Evolutionary conservation across 2,329 filamentous ascomycete genomes (phyloP).

Genomic region (Colletotrichum lentis): DNA sequence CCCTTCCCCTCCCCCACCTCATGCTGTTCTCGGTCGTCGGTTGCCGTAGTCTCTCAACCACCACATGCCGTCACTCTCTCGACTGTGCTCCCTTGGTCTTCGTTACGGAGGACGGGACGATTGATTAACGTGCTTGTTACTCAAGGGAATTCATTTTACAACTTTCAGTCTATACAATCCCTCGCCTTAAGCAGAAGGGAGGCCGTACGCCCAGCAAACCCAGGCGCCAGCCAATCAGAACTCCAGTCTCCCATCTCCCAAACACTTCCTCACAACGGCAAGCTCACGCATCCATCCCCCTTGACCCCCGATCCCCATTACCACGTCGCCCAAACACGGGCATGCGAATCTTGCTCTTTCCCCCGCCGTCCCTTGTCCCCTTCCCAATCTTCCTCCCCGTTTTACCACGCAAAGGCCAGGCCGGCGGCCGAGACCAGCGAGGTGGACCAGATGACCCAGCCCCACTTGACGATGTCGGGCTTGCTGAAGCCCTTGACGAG

Average conservation of each 20-base stretch:
- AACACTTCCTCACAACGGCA: conserved; percentile 15
- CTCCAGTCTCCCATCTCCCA: conserved; percentile 25
- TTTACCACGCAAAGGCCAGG: conserved; percentile 60
- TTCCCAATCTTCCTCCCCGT: conserved; percentile 7
- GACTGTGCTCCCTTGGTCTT: no score
- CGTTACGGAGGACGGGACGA: not conserved
- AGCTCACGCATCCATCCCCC: not conserved
- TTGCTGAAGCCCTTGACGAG: conserved; percentile 60
- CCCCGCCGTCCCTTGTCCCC: not conserved
- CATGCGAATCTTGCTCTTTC: not conserved
- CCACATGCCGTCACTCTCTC: no score
- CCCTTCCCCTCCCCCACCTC: no score
- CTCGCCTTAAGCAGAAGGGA: conserved; percentile 19
- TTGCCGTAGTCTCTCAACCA: no score
- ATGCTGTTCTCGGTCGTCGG: no score
- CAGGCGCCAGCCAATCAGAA: conserved; percentile 33
- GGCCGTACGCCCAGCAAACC: conserved; percentile 27
- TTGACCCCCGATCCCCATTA: conserved; percentile 3
- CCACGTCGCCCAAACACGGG: not conserved
- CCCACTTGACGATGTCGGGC: conserved; percentile 55
- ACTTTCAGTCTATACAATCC: conserved; percentile 37
- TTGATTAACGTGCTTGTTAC: conserved; percentile 35
- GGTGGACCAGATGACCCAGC: conserved; percentile 58
- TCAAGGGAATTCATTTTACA: conserved; percentile 38
- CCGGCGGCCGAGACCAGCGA: conserved; percentile 56